These are phyloP conservation scores for Backusella mclennaniae DNA, from an alignment of 192 early-diverging fungal species.

Conservation along the genomic window DNA sequence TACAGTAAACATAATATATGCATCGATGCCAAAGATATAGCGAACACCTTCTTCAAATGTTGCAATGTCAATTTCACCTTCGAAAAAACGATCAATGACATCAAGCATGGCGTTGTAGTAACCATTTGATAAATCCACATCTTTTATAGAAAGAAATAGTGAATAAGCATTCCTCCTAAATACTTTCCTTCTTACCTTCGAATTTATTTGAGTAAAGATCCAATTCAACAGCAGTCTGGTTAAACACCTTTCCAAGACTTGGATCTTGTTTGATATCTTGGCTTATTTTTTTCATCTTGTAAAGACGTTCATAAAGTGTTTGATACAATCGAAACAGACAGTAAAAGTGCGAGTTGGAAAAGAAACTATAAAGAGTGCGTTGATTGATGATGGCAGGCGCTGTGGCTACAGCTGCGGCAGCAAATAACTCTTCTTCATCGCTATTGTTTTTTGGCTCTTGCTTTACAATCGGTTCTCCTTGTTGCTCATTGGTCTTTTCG, in stretches of 20 bases:
- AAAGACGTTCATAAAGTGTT: constrained; percentile 40
- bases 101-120: constrained; percentile 81
- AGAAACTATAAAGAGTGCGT: constrained; percentile 62
- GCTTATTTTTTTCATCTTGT: neutral
- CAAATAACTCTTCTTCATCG: constrained; percentile 3
- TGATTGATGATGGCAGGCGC: constrained; percentile 28
- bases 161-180: neutral
- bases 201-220: neutral
- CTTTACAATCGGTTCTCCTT: constrained; percentile 7
- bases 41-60: constrained; percentile 87
- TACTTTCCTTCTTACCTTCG: neutral
- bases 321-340: constrained; percentile 88
- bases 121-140: constrained; percentile 53
- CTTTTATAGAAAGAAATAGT: neutral
- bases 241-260: neutral
- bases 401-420: constrained; percentile 27
- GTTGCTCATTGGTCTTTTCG: constrained; percentile 1
- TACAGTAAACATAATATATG: constrained; percentile 84
- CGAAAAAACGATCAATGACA: constrained; percentile 71
- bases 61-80: constrained; percentile 71
- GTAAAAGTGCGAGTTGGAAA: constrained; percentile 83
- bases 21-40: constrained; percentile 84
- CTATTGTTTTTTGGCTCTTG: neutral
- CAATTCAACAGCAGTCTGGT: neutral
- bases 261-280: constrained; percentile 11